Base-by-base conservation (phyloP, 2,329 filamentous ascomycete genomes). In the Periconia sp. region DNA sequence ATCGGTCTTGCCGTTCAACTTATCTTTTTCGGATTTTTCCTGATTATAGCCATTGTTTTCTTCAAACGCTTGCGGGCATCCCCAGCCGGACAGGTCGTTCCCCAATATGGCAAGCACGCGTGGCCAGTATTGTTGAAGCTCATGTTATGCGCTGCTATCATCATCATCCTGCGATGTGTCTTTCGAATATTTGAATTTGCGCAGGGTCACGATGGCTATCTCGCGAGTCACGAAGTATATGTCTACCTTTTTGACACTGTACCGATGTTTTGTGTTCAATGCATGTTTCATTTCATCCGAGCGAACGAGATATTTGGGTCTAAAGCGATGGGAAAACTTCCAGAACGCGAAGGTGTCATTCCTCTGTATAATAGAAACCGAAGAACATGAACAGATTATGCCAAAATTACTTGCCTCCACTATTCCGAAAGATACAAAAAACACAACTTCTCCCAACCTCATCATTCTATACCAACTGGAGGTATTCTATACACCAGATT, bases 1-100 rank as follows among this genome's bases (percentile, higher is more conserved):
- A 77, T 56, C 1, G 84, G 84, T 2, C 69, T 87, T 5, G 62
- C 80, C 33, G 63, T 85, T 18, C 84, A 87, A 62, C 73, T 86
- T 20, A 37, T 82, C 40, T 75, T 81, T 50, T 85, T 86, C 56
- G 76, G 74, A n/a, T 65, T 85, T n/a, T 86, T 86, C 60, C 64
- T 81, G 30, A 50, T 76, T 51, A 62, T 66, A 31, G 54, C 59
- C 1, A 20, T 63, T 20, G 35, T 68, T 1, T 68, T 68, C 27
- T 64, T 54, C 46, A 53, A 53, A 41, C 55, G 64, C n/a, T 60
- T 66, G 58, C 52, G 53, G 18, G 55, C 47, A 15, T 59, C 57
- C n/a, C 6, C 6, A 6, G 40, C 59, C 19, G 54, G 53, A 37
- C 14, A 42, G 52, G 30, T 50, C 48, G 41, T 64, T 50, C 59